Percentiles rank a stretch among this genome's conserved stretches.
phyloP scores from a whole-genome alignment of 1,284 basidiomycete species.

The Golubevia sp. region DNA sequence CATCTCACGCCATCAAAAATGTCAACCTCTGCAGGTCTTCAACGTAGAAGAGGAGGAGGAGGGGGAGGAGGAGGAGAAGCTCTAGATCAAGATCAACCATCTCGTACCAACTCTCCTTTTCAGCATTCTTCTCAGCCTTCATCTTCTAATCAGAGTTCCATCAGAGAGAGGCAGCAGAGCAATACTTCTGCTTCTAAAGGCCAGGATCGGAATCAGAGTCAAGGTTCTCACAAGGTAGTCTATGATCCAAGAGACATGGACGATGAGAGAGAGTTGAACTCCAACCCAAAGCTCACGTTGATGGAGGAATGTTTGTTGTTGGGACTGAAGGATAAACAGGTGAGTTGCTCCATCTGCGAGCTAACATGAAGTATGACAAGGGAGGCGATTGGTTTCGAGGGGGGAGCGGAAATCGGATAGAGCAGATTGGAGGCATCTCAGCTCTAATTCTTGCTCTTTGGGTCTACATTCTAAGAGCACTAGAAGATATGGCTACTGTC shows the following conservation, averaged over 20 bases:
- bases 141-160: background rate
- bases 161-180: background rate
- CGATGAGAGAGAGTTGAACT: constrained; percentile 39
- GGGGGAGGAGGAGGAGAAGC: background rate
- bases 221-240: constrained; percentile 46
- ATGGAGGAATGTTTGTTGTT: constrained; percentile 59
- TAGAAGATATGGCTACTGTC: too few relatives aligned
- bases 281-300: constrained; percentile 47
- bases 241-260: constrained; percentile 56
- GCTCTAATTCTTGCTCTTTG: too few relatives aligned
- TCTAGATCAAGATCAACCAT: background rate
- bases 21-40: background rate
- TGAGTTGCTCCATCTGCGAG: too few relatives aligned
- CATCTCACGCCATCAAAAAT: background rate
- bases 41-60: background rate
- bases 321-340: constrained; percentile 53
- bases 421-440: too few relatives aligned
- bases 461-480: too few relatives aligned
- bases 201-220: constrained; percentile 11
- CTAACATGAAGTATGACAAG: too few relatives aligned
- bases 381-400: too few relatives aligned
- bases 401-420: too few relatives aligned
- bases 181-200: too few relatives aligned
- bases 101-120: background rate
- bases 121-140: background rate